Percentiles rank a stretch among this genome's conserved stretches.
Evolutionary conservation across 352 stramenopile genomes (phyloP).

Genomic region (Pythium folliculosum): DNA sequence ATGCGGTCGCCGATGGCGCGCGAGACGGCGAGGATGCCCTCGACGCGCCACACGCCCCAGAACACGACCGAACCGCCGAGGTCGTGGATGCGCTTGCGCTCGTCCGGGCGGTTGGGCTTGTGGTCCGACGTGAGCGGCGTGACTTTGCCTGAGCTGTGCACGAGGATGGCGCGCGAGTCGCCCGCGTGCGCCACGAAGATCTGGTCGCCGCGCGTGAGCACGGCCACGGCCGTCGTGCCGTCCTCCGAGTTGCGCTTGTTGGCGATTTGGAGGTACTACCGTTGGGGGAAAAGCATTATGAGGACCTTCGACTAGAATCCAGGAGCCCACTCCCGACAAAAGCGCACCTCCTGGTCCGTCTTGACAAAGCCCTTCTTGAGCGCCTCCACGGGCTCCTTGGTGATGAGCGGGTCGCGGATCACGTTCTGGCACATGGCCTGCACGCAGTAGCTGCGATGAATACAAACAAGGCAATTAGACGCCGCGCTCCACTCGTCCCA

Average conservation of each 20-base stretch:
- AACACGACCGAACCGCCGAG: slow-evolving; percentile 90
- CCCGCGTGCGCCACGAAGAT: slow-evolving; percentile 90
- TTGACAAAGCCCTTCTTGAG: slow-evolving; percentile 81
- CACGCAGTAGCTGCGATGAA: slow-evolving; percentile 66
- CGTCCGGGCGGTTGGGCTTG: slow-evolving; percentile 90
- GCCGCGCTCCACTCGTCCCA: background rate
- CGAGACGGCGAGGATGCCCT: slow-evolving; percentile 92
- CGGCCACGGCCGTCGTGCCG: slow-evolving; percentile 88
- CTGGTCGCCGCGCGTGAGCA: slow-evolving; percentile 70
- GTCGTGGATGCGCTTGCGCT: slow-evolving; percentile 87
- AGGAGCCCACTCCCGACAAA: background rate
- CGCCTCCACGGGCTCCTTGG: slow-evolving; percentile 63
- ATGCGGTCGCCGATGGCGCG: slow-evolving; percentile 91
- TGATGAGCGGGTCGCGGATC: slow-evolving; percentile 68
- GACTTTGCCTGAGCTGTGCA: slow-evolving; percentile 76
- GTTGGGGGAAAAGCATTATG: background rate
- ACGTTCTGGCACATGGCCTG: slow-evolving; percentile 84
- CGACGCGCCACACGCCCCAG: slow-evolving; percentile 93
- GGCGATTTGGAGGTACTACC: slow-evolving; percentile 81
- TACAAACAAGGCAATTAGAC: background rate
- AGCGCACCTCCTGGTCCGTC: slow-evolving; percentile 72
- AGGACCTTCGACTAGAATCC: too few relatives aligned
- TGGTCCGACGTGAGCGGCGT: slow-evolving; percentile 88
- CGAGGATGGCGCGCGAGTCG: slow-evolving; percentile 88
- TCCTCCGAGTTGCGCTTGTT: slow-evolving; percentile 84